Base-by-base conservation (phyloP, 2,329 filamentous ascomycete genomes). In the Aureobasidium sp. region DNA sequence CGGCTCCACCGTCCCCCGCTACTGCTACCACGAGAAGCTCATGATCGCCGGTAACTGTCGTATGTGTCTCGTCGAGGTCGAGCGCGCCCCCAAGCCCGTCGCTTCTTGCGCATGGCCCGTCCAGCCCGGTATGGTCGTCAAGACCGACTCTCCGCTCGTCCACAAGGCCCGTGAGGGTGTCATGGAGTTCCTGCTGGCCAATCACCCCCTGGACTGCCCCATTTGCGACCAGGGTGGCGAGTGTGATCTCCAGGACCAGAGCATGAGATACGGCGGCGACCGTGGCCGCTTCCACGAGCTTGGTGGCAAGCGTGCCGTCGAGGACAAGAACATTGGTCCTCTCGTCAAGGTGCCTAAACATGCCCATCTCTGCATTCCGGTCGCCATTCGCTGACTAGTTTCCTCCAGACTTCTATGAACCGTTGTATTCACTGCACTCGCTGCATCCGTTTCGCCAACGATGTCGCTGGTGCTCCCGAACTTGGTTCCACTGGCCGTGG, bases 141-240 rank as follows among this genome's bases (percentile, higher is more conserved):
- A 97, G 85, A 99, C 94, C 66, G 91, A 97, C 78, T 97, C 94
- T 62, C 90, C 93, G 47, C 84, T 97, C 66, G 88, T 91, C 70
- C 94, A 99, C 82, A 99, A 99, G 81, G 94, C 94, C 69, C 87
- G 94, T 73, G 94, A 99, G 81, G 94, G 94, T 74, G 91, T 99
- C 57, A 99, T 97, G 94, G 94, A 99, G 75, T 99, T 99, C 71
- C 80, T 99, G 67, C 85, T 99, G 64, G 91, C 93, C 70, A 97
- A 97, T 77, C 92, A 97, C 75, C 92, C 92, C 53, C 84, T 97
- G 67, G 92, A 97, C 79, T 97, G 93, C 80, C 91, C 92, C 51
- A 91, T 99, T 74, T 99, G 94, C 81, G 94, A 99, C 77, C 94
- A 99, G 78, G 94, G 94, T 80, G 94, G 94, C 74, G 94, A 99